Evolutionary conservation across 2,329 filamentous ascomycete species (phyloP).

Genomic region (Zasmidium citrigriseum): DNA sequence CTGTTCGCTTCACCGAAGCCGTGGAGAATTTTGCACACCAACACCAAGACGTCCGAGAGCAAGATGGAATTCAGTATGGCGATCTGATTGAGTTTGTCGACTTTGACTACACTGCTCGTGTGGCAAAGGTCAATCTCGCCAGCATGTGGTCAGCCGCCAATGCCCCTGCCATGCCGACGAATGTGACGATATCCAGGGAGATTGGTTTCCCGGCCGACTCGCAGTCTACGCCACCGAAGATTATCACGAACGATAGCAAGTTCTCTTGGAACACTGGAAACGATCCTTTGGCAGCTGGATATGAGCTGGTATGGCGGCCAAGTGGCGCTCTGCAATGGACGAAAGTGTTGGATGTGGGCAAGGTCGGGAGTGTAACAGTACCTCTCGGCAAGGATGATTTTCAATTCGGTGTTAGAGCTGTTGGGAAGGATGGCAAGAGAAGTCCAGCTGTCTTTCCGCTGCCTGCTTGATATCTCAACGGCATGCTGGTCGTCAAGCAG

Average conservation of each 20-base stretch:
- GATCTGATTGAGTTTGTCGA: conserved; percentile 61
- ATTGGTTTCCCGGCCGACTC: conserved; percentile 30
- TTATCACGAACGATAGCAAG: conserved; percentile 48
- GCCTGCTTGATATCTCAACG: too few relatives aligned
- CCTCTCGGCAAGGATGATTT: conserved; percentile 59
- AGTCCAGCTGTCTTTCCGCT: conserved; percentile 51
- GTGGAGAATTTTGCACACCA: conserved; percentile 60
- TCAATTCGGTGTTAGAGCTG: conserved; percentile 57
- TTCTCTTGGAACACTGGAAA: conserved; percentile 51
- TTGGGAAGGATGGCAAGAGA: conserved; percentile 53
- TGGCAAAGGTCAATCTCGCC: conserved; percentile 57
- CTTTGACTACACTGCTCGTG: conserved; percentile 55
- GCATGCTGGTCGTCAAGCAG: too few relatives aligned
- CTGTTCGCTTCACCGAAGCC: conserved; percentile 59
- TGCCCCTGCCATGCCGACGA: conserved; percentile 52
- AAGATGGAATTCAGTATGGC: conserved; percentile 55
- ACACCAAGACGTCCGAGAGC: conserved; percentile 56
- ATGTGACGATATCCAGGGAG: conserved; percentile 46
- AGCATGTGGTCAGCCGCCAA: conserved; percentile 57
- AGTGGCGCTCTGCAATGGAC: conserved; percentile 49
- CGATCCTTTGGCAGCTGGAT: conserved; percentile 45
- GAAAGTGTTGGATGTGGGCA: conserved; percentile 45
- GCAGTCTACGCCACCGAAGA: conserved; percentile 23
- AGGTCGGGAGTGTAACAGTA: conserved; percentile 48
- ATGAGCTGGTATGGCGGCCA: conserved; percentile 59